Conservation (phyloP, 2,329 filamentous ascomycete species). For the Plectosphaerella sp. region DNA sequence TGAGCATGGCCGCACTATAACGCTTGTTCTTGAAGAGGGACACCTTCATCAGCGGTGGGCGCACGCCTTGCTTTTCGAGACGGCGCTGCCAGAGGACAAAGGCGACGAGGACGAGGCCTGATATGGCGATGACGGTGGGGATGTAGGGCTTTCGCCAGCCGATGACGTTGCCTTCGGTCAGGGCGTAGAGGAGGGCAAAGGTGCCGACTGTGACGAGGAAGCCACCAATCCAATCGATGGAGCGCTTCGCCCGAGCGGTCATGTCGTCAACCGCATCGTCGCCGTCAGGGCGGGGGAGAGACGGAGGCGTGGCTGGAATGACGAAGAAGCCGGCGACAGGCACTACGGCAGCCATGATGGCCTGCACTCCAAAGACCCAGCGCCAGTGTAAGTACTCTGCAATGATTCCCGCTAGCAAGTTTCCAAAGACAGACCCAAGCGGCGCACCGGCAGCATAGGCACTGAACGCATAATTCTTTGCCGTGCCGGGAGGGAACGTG, state of each 20-base stretch:
- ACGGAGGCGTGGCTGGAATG: conserved; percentile 48
- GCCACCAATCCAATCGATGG: conserved; percentile 65
- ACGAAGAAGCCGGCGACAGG: conserved; percentile 53
- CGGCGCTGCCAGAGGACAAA: conserved; percentile 60
- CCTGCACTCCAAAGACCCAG: conserved; percentile 63
- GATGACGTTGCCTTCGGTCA: conserved; percentile 66
- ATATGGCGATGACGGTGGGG: conserved; percentile 52
- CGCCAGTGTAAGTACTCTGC: conserved; percentile 60
- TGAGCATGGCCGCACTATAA: conserved; percentile 59
- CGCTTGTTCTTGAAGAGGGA: conserved; percentile 56
- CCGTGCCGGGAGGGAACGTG: conserved; percentile 62
- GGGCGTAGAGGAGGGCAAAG: conserved; percentile 58
- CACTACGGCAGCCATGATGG: conserved; percentile 53
- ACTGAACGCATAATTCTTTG: conserved; percentile 68
- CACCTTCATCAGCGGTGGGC: conserved; percentile 60
- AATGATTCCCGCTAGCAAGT: conserved; percentile 59
- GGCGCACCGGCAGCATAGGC: conserved; percentile 62
- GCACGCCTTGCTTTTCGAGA: conserved; percentile 46
- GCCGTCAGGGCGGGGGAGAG: conserved; percentile 9
- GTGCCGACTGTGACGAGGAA: conserved; percentile 58
- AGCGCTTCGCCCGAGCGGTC: conserved; percentile 29
- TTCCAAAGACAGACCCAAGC: conserved; percentile 60
- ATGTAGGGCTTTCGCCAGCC: conserved; percentile 64
- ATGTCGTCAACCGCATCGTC: conserved; percentile 14
- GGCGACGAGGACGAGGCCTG: conserved; percentile 47